Conservation (phyloP, 2,329 filamentous ascomycete species). For the Tricladium varicosporioides region DNA sequence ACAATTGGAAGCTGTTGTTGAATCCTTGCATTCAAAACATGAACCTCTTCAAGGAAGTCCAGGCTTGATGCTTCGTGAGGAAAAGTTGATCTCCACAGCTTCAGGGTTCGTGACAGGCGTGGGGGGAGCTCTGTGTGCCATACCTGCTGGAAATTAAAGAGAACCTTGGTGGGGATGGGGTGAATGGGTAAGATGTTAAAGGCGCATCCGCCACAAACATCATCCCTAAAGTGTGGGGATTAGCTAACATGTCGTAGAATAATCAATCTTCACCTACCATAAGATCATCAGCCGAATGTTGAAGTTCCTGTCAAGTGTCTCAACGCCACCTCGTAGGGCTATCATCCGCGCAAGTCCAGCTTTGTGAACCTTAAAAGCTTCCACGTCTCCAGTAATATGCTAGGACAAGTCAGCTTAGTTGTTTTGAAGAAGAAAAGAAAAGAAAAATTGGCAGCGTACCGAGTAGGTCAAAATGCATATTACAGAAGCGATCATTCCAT, state of each 20-base stretch:
- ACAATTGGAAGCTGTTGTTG: not conserved
- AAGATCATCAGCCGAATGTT: not conserved
- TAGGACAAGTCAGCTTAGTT: not conserved
- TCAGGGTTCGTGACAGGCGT: not conserved
- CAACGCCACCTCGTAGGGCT: not conserved
- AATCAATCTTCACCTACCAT: not conserved
- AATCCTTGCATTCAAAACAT: not conserved
- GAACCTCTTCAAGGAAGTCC: not conserved
- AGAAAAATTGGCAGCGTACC: not conserved
- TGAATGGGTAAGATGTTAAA: not conserved
- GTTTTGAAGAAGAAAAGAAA: not conserved
- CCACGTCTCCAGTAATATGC: not conserved
- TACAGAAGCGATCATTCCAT: not conserved
- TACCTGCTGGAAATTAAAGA: not conserved
- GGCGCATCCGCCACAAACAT: not conserved
- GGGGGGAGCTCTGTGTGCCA: too few species aligned
- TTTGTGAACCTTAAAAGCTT: not conserved
- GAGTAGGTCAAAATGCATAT: not conserved
- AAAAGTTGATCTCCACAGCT: not conserved
- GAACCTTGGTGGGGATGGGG: not conserved
- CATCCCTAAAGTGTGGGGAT: not conserved
- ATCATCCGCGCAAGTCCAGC: not conserved
- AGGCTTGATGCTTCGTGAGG: not conserved
- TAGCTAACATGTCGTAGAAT: not conserved
- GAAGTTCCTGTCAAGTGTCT: not conserved